Percentiles rank a stretch among this genome's conserved stretches.
Evolutionary conservation across 2,329 filamentous ascomycete genomes (phyloP).

Genomic region (Fusarium tuaranense): DNA sequence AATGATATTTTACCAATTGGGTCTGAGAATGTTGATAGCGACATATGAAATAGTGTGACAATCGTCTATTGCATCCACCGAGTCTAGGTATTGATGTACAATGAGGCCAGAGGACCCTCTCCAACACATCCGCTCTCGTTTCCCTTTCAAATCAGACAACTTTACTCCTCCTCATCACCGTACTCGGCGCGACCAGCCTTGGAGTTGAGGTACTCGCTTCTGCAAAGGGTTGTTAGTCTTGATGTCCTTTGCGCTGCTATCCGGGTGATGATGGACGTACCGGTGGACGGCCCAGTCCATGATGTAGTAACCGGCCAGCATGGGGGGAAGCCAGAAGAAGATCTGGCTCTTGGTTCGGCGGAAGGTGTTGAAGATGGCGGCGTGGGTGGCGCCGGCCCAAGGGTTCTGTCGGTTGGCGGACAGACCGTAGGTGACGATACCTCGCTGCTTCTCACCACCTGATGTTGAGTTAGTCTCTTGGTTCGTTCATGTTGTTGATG

Average conservation of each 20-base stretch:
- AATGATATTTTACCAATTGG: not conserved
- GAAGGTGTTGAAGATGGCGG: conserved; percentile 95
- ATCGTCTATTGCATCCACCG: conserved; percentile 52
- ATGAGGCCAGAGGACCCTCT: conserved; percentile 48
- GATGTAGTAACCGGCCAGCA: conserved; percentile 81
- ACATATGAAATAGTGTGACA: conserved; percentile 43
- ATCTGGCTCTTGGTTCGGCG: conserved; percentile 88
- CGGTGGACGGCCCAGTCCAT: conserved; percentile 93
- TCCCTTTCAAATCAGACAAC: conserved; percentile 19
- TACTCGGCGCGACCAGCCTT: conserved; percentile 76
- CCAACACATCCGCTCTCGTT: conserved; percentile 41
- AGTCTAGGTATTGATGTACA: conserved; percentile 59
- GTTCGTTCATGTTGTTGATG: not conserved
- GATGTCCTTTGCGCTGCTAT: too few relatives aligned
- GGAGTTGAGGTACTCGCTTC: conserved; percentile 86
- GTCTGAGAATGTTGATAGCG: not conserved
- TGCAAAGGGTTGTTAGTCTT: conserved; percentile 49
- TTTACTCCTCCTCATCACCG: conserved; percentile 59
- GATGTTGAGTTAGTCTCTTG: conserved; percentile 41
- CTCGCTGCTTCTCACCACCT: conserved; percentile 72
- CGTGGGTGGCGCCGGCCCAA: conserved; percentile 80
- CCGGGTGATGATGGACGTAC: conserved; percentile 63
- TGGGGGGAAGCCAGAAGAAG: conserved; percentile 86
- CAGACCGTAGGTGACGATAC: conserved; percentile 78
- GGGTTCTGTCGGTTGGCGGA: conserved; percentile 91